Conservation (phyloP, 108 stramenopile species). For the Bacterosira constricta region DNA sequence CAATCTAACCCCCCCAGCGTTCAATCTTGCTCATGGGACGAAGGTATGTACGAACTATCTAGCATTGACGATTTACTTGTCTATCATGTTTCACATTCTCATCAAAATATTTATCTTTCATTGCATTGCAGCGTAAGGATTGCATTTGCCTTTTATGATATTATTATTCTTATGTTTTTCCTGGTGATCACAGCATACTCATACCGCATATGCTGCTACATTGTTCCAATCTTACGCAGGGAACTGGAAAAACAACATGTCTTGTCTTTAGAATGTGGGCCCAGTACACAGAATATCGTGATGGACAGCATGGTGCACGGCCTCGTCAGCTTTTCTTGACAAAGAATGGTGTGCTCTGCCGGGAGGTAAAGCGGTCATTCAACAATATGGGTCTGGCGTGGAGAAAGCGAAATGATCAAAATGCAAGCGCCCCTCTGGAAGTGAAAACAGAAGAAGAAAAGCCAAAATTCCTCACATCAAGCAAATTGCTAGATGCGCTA, state of each 20-base stretch:
- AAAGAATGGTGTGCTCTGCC: conserved; percentile 43
- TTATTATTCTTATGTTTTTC: no score
- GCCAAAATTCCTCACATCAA: conserved; percentile 47
- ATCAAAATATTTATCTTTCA: no score
- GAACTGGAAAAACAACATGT: conserved; percentile 57
- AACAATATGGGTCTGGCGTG: conserved; percentile 51
- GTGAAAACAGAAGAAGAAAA: not conserved
- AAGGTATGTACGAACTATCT: conserved; percentile 15
- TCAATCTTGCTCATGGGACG: conserved; percentile 50
- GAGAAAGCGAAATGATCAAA: conserved; percentile 11
- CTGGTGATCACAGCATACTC: no score
- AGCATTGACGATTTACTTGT: no score
- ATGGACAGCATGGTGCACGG: not conserved
- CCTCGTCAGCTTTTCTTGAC: conserved; percentile 55
- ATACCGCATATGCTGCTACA: no score
- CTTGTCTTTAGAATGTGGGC: conserved; percentile 58
- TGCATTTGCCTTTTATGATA: no score
- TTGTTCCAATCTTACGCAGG: no score
- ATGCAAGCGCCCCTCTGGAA: not conserved
- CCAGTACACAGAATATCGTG: conserved; percentile 10
- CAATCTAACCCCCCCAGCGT: conserved; percentile 19
- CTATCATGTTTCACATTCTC: no score
- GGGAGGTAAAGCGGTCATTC: conserved; percentile 47
- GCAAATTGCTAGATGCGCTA: conserved; percentile 44
- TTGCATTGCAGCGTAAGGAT: no score